Conservation (phyloP, 2,329 filamentous ascomycete genomes). For the Epichloe gansuensis region DNA sequence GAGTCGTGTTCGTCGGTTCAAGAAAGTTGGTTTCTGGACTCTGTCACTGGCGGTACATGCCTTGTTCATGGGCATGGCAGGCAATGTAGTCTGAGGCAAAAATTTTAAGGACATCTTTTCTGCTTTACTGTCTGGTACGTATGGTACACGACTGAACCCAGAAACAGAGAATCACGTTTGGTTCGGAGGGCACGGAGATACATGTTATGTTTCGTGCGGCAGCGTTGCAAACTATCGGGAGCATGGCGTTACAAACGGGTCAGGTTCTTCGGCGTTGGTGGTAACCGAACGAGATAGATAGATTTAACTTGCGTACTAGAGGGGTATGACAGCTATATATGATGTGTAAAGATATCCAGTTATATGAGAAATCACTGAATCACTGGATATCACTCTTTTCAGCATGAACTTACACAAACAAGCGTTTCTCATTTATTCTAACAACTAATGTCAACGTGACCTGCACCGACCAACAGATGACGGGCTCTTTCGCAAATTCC, state of each 20-base stretch:
- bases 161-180: not conserved
- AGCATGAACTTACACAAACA: not conserved
- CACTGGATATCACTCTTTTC: not conserved
- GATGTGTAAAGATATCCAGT: not conserved
- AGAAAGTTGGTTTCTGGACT: constrained; percentile 95
- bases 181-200: not conserved
- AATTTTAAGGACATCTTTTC: too few relatives aligned
- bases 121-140: too few relatives aligned
- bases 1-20: constrained; percentile 71
- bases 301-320: not conserved
- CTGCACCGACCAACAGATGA: not conserved
- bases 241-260: not conserved
- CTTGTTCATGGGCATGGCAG: constrained; percentile 87
- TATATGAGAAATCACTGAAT: not conserved
- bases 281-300: not conserved
- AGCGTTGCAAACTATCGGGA: not conserved
- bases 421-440: not conserved
- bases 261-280: not conserved
- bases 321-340: not conserved
- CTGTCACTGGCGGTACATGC: constrained; percentile 85
- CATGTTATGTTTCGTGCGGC: not conserved
- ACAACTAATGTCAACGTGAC: not conserved
- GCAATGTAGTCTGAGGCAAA: constrained; percentile 46
- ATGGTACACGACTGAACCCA: not conserved
- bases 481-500: not conserved